These are phyloP conservation scores for Phytophthora sp. DNA, from an alignment of 352 stramenopile species.

Conservation along the genomic window DNA sequence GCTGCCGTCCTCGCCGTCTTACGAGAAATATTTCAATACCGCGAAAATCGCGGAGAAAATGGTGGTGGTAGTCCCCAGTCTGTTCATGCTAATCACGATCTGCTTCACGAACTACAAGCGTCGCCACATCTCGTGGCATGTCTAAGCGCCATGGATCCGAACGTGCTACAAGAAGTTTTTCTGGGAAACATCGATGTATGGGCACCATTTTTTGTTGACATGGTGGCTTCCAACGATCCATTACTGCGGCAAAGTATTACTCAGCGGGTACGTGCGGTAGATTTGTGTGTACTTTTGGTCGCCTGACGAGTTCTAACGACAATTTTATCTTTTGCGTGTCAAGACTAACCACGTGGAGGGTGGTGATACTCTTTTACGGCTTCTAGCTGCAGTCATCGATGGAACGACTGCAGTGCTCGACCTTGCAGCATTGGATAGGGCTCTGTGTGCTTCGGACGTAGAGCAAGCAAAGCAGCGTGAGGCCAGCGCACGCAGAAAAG, in stretches of 20 bases:
- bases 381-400: slow-evolving; percentile 53
- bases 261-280: slow-evolving; percentile 33
- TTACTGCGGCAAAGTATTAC: slow-evolving; percentile 61
- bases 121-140: slow-evolving; percentile 67
- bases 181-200: slow-evolving; percentile 64
- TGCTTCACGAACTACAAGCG: slow-evolving; percentile 56
- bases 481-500: slow-evolving; percentile 48
- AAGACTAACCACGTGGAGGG: slow-evolving; percentile 64
- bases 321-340: not conserved
- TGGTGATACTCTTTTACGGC: slow-evolving; percentile 50
- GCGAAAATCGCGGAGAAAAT: slow-evolving; percentile 18
- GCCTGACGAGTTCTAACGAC: not conserved
- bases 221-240: slow-evolving; percentile 51
- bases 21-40: slow-evolving; percentile 52
- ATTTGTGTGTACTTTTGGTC: not conserved
- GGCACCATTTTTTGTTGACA: slow-evolving; percentile 72
- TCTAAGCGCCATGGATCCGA: slow-evolving; percentile 67
- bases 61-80: slow-evolving; percentile 1
- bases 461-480: slow-evolving; percentile 41
- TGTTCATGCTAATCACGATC: slow-evolving; percentile 40
- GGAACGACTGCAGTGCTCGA: slow-evolving; percentile 52
- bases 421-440: slow-evolving; percentile 52
- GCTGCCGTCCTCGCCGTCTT: slow-evolving; percentile 52
- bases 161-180: slow-evolving; percentile 69
- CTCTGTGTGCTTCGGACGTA: slow-evolving; percentile 40